Evolutionary conservation across 257 asterid species (phyloP).

Genomic region (Echites panduratus): DNA sequence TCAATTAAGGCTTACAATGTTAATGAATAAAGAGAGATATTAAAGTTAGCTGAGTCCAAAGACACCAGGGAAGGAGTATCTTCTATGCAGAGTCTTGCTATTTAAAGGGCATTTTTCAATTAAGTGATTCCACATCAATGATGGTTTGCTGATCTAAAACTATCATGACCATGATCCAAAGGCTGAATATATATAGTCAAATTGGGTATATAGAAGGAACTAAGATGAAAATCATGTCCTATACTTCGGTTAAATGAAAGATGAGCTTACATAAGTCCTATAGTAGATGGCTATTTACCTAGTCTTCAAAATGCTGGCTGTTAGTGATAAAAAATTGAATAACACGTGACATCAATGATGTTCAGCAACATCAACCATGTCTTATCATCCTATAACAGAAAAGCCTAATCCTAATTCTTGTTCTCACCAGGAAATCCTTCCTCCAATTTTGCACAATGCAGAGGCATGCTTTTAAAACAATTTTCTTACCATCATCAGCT

Average conservation of each 20-base stretch:
- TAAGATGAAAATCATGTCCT: not conserved
- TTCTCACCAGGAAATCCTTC: not conserved
- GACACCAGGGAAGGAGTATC: not conserved
- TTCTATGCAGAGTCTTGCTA: not conserved
- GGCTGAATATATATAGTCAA: not conserved
- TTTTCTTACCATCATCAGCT: not conserved
- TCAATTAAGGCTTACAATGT: not conserved
- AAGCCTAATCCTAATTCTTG: not conserved
- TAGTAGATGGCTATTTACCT: not conserved
- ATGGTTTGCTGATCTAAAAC: not conserved
- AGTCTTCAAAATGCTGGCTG: not conserved
- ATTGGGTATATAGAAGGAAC: not conserved
- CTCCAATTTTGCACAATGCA: not conserved
- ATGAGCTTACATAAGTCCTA: not conserved
- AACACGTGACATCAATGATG: not conserved
- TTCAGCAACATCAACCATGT: not conserved
- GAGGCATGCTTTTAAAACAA: not conserved
- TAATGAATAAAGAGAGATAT: not conserved
- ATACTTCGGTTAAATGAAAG: not conserved
- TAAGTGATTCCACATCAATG: not conserved
- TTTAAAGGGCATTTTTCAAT: not conserved
- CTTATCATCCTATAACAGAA: not conserved
- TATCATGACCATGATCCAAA: not conserved
- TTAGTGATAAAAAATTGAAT: not conserved
- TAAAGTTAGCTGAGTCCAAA: not conserved